Evolutionary conservation across 106 monocot species (phyloP), one percentile per base, ranked within the genome.

Genomic region (Platanthera guangdongensis): DNA sequence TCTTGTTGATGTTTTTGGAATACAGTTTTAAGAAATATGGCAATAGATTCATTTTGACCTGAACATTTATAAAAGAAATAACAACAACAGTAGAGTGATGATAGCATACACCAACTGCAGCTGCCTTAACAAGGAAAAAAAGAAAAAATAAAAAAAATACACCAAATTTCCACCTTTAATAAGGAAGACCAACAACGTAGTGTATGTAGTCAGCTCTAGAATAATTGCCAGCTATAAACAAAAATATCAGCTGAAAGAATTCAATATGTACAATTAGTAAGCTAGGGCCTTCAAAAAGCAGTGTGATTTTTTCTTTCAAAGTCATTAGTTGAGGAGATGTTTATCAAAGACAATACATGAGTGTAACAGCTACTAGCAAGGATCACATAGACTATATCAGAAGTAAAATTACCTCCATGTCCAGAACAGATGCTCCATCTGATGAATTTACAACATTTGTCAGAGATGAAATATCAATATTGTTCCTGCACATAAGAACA

Each of bases 321-420:
- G 13, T 28, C 22, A 30, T 65, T 32, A 19, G 65, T 12, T 32
- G 32, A 1, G 65, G 10, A 28, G 25, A 57, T 2, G 28, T 39
- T 39, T 55, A 12, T 16, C 55, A 11, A 11, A 16, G 4, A 55
- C 10, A 65, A 32, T n/a, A 65, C 65, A 4, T 30, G 46, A 72
- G 9, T 72, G 22, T 47, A 51, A 21, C 72, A 72, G 65, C 65
- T 65, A 65, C 65, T 10, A 32, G 32, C 18, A 13, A 70, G 14
- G 15, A 22, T 46, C 49, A 72, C 16, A 72, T 4, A 46, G 6
- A n/a, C n/a, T 39, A 74, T 55, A 25, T 15, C 4, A 55, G 9
- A 65, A 3, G 65, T 65, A 32, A 59, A 21, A n/a, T 30, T 88
- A 96, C 96, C 96, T 91, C 89, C 14, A 83, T 64, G 74, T 91